Evolutionary conservation across 176 grass and related monocot genomes (phyloP).

Genomic region (Oryza longistaminata): DNA sequence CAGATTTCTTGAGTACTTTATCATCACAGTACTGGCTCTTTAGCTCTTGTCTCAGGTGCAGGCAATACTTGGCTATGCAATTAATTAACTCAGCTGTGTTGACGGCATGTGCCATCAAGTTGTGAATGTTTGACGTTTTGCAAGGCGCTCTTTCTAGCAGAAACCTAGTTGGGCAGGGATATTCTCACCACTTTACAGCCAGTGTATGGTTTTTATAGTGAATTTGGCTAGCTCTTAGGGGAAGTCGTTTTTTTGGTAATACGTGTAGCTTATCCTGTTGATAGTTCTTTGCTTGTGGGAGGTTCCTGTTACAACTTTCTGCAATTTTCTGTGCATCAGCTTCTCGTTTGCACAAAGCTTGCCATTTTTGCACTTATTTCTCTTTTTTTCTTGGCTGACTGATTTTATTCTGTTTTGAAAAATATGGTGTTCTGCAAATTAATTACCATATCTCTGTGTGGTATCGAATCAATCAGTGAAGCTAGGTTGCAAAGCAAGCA

Average conservation of each 20-base stretch:
- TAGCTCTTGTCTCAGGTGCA: constrained; percentile 59
- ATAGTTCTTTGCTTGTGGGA: constrained; percentile 28
- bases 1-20: constrained; percentile 48
- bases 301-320: constrained; percentile 38
- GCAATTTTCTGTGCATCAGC: neutral
- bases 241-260: constrained; percentile 21
- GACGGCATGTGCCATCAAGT: constrained; percentile 64
- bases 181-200: constrained; percentile 68
- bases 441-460: neutral
- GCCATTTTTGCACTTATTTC: neutral
- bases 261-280: constrained; percentile 39
- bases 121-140: constrained; percentile 72
- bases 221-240: constrained; percentile 25
- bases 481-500: constrained; percentile 10
- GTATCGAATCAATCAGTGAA: constrained; percentile 15
- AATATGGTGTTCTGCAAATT: neutral
- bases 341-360: constrained; percentile 16
- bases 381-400: constrained; percentile 16
- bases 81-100: constrained; percentile 41
- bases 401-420: neutral
- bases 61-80: constrained; percentile 43
- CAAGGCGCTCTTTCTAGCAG: constrained; percentile 57
- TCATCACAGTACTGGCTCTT: constrained; percentile 29
- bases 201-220: constrained; percentile 34
- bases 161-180: constrained; percentile 53